Percentiles rank a stretch among this genome's conserved stretches.
These are phyloP conservation scores for Platanthera guangdongensis DNA, from an alignment of 106 monocot genomes.

Conservation along the genomic window DNA sequence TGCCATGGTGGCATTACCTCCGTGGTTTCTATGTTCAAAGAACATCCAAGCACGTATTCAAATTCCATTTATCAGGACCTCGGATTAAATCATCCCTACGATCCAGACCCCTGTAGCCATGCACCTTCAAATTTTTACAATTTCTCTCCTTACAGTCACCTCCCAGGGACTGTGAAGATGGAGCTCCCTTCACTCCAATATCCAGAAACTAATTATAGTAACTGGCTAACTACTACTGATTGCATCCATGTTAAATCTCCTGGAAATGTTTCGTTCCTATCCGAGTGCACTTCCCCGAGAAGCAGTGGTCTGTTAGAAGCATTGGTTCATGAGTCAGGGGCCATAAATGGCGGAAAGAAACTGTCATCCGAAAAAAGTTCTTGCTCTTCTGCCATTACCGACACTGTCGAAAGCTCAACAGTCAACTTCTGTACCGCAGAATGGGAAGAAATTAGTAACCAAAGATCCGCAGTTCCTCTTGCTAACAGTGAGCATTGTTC, in stretches of 20 bases:
- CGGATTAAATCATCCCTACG: slow-evolving; percentile 19
- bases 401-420: slow-evolving; percentile 6
- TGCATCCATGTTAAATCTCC: slow-evolving; percentile 21
- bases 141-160: slow-evolving; percentile 57
- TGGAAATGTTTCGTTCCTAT: slow-evolving; percentile 16
- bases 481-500: slow-evolving; percentile 15
- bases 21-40: slow-evolving; percentile 8
- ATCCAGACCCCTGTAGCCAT: slow-evolving; percentile 39
- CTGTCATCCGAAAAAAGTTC: slow-evolving; percentile 26
- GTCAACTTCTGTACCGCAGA: slow-evolving; percentile 9
- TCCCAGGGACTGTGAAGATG: slow-evolving; percentile 43
- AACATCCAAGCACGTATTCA: slow-evolving; percentile 11
- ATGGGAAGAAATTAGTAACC: slow-evolving; percentile 16
- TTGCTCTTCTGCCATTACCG: slow-evolving; percentile 20
- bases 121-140: slow-evolving; percentile 40
- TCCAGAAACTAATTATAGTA: slow-evolving; percentile 16
- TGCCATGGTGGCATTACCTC: not conserved
- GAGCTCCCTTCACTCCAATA: slow-evolving; percentile 99
- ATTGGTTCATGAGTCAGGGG: slow-evolving; percentile 33
- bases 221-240: slow-evolving; percentile 20
- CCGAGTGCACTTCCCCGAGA: slow-evolving; percentile 24
- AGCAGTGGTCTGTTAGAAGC: slow-evolving; percentile 51
- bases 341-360: slow-evolving; percentile 12
- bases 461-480: slow-evolving; percentile 14
- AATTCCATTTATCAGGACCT: slow-evolving; percentile 17